Conservation (phyloP, 805 yeast genomes). For the Candida ipomoeae region DNA sequence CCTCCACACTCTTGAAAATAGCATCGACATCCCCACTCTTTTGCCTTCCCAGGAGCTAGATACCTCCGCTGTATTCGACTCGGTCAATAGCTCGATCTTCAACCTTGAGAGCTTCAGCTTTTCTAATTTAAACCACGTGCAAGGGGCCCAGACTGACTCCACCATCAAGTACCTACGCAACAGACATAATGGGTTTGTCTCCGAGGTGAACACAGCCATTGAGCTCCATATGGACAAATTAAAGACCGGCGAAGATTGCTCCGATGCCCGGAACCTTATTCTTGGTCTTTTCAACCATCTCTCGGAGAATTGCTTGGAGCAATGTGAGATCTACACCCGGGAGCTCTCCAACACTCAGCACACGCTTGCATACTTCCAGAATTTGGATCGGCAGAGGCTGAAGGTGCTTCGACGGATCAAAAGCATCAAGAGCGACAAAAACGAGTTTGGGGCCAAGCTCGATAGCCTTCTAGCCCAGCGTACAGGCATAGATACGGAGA, state of each 20-base stretch:
- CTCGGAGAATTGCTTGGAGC: conserved; percentile 41
- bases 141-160: background rate
- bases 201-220: conserved; percentile 5
- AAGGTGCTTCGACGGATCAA: conserved; percentile 32
- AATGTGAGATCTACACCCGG: conserved; percentile 42
- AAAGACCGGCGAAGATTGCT: conserved; percentile 12
- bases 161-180: conserved; percentile 3
- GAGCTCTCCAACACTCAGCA: conserved; percentile 29
- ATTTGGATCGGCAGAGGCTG: conserved; percentile 39
- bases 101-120: background rate
- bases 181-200: conserved; percentile 5
- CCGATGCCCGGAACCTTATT: conserved; percentile 2
- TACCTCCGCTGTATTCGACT: background rate
- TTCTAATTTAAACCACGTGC: background rate
- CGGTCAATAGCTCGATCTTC: background rate
- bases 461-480: conserved; percentile 31
- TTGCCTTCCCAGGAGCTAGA: background rate
- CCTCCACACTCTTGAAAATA: background rate
- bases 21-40: background rate
- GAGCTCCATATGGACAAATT: conserved; percentile 6
- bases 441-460: conserved; percentile 41
- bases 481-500: conserved; percentile 32
- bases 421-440: conserved; percentile 36
- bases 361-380: conserved; percentile 27
- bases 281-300: conserved; percentile 19